Percentiles rank a stretch among this genome's conserved stretches.
phyloP scores from a whole-genome alignment of 2,329 filamentous ascomycete genomes.

The Magnaporthiopsis rhizophila region DNA sequence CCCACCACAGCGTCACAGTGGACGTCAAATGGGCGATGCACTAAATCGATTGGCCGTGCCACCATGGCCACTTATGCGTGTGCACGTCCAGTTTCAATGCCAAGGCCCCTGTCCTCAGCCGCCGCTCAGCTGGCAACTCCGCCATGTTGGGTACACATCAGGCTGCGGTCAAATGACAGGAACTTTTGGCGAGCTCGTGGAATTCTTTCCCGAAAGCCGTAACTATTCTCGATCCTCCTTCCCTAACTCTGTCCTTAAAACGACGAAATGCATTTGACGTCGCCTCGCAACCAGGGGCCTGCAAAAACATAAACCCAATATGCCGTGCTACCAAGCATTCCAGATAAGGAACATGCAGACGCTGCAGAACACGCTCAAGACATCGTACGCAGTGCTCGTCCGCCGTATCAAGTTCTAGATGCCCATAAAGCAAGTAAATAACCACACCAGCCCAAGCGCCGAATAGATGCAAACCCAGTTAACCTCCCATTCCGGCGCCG shows the following conservation, averaged over 20 bases:
- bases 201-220: not conserved
- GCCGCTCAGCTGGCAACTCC: not conserved
- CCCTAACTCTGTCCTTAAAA: not conserved
- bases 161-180: not conserved
- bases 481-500: not conserved
- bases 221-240: not conserved
- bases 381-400: not conserved
- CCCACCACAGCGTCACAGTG: not conserved
- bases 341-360: not conserved
- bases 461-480: conserved; percentile 5
- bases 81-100: not conserved
- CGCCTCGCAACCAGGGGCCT: too few species aligned
- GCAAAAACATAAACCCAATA: not conserved
- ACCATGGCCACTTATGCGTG: too few species aligned
- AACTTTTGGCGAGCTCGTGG: not conserved
- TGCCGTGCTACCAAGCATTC: not conserved
- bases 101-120: not conserved
- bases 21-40: not conserved
- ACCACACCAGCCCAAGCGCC: conserved; percentile 5
- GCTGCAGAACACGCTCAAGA: not conserved
- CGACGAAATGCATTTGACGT: not conserved
- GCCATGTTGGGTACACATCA: not conserved
- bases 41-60: not conserved
- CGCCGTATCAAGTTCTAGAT: not conserved
- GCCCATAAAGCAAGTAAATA: not conserved